These are phyloP conservation scores for Wickerhamomyces canadensis DNA, from an alignment of 805 yeast species.

Conservation along the genomic window DNA sequence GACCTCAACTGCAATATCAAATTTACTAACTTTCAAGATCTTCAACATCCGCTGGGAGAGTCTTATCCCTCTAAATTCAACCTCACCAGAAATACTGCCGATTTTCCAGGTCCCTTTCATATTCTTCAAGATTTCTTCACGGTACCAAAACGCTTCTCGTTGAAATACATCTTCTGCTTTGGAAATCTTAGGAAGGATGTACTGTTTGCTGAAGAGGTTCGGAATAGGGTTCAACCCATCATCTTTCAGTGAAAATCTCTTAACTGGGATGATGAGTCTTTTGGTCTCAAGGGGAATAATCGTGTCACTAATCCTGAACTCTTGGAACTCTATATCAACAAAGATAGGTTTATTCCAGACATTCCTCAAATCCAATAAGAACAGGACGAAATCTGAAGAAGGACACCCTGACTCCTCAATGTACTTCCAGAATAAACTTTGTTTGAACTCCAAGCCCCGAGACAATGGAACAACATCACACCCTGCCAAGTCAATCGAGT, in stretches of 20 bases:
- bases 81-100: conserved; percentile 43
- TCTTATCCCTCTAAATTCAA: conserved; percentile 64
- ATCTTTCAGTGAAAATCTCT: conserved; percentile 40
- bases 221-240: conserved; percentile 59
- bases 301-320: conserved; percentile 17
- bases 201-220: conserved; percentile 64
- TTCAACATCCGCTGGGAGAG: conserved; percentile 56
- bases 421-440: conserved; percentile 24
- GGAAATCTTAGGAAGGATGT: conserved; percentile 43
- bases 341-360: conserved; percentile 61
- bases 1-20: conserved; percentile 35
- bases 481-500: conserved; percentile 69
- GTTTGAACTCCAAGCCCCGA: conserved; percentile 22
- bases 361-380: conserved; percentile 74
- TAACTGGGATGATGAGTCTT: conserved; percentile 70
- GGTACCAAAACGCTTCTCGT: conserved; percentile 74
- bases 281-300: conserved; percentile 40
- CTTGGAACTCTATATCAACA: conserved; percentile 29
- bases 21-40: conserved; percentile 43
- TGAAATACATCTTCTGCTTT: conserved; percentile 52
- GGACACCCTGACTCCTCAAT: conserved; percentile 10
- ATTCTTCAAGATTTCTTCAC: conserved; percentile 55
- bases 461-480: conserved; percentile 66
- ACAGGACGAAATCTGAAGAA: conserved; percentile 48
- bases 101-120: conserved; percentile 65